A percentile compares a stretch with the other conserved stretches of the same genome.
Evolutionary conservation across 345 rosid genomes (phyloP).

Genomic region (Eucalyptus leucophloia): DNA sequence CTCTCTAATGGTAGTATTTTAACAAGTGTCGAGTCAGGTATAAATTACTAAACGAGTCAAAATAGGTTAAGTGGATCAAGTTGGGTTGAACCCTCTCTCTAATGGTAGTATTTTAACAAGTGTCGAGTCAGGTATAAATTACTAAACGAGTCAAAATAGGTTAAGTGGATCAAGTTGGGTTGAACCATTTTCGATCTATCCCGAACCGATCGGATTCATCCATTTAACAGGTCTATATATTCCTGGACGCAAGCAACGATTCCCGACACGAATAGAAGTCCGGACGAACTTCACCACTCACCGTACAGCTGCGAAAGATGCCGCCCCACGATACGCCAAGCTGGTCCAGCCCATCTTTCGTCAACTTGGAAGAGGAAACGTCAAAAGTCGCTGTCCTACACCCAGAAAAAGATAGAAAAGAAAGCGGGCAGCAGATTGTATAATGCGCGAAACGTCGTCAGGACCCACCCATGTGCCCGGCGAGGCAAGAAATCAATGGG

Average conservation of each 20-base stretch:
- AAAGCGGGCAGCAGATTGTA: background rate
- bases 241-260: background rate
- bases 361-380: background rate
- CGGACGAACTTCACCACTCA: background rate
- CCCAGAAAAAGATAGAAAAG: background rate
- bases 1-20: no score
- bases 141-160: no score
- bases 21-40: accelerated
- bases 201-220: accelerated
- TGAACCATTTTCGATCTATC: background rate
- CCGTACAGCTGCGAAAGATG: background rate
- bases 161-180: no score
- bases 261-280: background rate
- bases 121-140: no score
- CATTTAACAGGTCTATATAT: background rate
- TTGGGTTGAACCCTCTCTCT: background rate
- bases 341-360: background rate
- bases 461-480: background rate
- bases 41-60: no score
- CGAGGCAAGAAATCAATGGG: background rate
- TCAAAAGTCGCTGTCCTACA: background rate
- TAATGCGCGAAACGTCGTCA: background rate
- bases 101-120: no score
- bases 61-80: no score
- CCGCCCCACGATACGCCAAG: background rate